Base-by-base conservation (phyloP, 495 filamentous ascomycete species). In the Lasiosphaeria miniovina region DNA sequence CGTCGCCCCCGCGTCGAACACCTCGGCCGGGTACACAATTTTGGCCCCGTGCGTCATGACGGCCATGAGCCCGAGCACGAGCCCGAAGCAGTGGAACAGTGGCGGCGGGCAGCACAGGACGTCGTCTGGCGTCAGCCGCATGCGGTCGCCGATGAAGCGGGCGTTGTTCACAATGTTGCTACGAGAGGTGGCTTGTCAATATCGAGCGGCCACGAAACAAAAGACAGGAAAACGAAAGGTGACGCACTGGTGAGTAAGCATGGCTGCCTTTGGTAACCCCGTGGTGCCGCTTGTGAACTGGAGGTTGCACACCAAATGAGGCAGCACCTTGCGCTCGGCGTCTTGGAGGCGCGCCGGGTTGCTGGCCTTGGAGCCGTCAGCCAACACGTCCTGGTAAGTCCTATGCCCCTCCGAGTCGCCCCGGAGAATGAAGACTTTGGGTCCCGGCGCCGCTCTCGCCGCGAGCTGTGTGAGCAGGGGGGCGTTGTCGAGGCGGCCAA, bases 281-380 rank as follows among this genome's bases (percentile, higher is more conserved):
- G 87, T 90, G 14, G 86, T 87, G 32, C 87, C 87, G 66, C 83
- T 86, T 43, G 87, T 89, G 72, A 87, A 90, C 62, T 88, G 87
- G 33, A 90, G 74, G 61, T 88, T 89, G 68, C 82, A 87, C 6
- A 89, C 84, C 59, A 88, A 80, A 55, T 82, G 77, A 4, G 84
- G 80, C 33, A 80, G 77, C 24, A 88, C 74, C 55, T 77, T 76
- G 34, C 71, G 61, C 54, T 79, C 67, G 49, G 67, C 65, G 4
- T 63, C 61, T 50, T 74, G 65, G 8, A 79, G 69, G 8, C 61
- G 62, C 10, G 61, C 69, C 9, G 65, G 60, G 57, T 24, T 24
- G 24, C 64, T 69, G 49, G 69, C 64, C n/a, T 77, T 76, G n/a
- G 74, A 60, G 0, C 82, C 79, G 4, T 75, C 65, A 49, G 75